Evolutionary conservation across 345 rosid genomes (phyloP), one percentile per base, ranked within the genome.

Genomic region (Hirschfeldia incana): DNA sequence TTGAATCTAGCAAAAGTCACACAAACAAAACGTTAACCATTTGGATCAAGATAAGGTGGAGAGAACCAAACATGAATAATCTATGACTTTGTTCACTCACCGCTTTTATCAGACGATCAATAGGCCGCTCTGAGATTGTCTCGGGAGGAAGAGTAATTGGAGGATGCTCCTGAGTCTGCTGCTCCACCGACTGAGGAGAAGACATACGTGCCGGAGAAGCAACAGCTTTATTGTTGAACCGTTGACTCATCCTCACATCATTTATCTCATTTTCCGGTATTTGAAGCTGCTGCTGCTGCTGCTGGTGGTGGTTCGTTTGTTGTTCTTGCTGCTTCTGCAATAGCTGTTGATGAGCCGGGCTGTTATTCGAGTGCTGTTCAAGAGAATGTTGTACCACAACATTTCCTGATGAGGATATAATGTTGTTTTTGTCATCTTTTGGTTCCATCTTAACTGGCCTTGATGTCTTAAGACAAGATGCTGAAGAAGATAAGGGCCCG

Each of bases 151-250:
- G 88, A 93, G 26, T 87, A 87, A 49, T 87, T 86, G 1, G 94
- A 89, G 76, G 84, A 83, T 78, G 92, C 89, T 65, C 92, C 87
- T 67, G 88, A 82, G 71, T 87, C 82, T 89, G 93, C 79, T 86
- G 94, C 76, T 94, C 94, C 60, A 89, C 92, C 28, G 89, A 70
- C 85, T 86, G 97, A 28, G 92, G 93, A 79, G 94, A 90, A 70
- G 95, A 21, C 21, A 21, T 21, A 21, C 0, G 21, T 21, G 21
- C 21, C 21, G 21, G 21, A 21, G 21, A 21, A 21, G 21, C 21
- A 21, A 21, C 21, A 21, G 21, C 21, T 21, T 21, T 21, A 21
- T 21, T 21, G 21, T 21, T 21, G 21, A 21, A 21, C 21, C 21
- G 21, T 21, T 21, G 21, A 21, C 21, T 21, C 21, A 21, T 21